Conservation (phyloP, 495 filamentous ascomycete species). For the Neurospora sp. region DNA sequence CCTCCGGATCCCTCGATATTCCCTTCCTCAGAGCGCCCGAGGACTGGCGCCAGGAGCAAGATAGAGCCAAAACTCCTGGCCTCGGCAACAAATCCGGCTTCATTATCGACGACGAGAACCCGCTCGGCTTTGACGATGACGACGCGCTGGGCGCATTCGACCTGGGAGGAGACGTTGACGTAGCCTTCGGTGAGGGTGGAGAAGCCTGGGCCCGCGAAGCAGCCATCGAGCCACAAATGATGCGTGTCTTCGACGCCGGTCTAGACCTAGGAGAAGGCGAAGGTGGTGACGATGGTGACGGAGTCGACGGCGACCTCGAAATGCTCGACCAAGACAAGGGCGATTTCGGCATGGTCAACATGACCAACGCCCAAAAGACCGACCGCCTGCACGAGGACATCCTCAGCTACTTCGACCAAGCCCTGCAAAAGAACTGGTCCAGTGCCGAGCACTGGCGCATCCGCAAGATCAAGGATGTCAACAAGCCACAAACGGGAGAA, state of each 20-base stretch:
- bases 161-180: slow-evolving; percentile 19
- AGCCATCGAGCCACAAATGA: slow-evolving; percentile 53
- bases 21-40: slow-evolving; percentile 87
- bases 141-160: slow-evolving; percentile 72
- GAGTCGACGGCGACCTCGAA: slow-evolving; percentile 35
- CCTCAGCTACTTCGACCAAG: slow-evolving; percentile 92
- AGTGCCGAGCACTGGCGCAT: slow-evolving; percentile 98
- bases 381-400: slow-evolving; percentile 79
- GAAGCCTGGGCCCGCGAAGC: slow-evolving; percentile 55
- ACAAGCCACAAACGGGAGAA: slow-evolving; percentile 41
- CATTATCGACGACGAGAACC: slow-evolving; percentile 75
- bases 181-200: not conserved
- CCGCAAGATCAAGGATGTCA: slow-evolving; percentile 76
- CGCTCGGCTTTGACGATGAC: slow-evolving; percentile 71
- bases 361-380: slow-evolving; percentile 50
- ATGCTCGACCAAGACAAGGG: slow-evolving; percentile 47
- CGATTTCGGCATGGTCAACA: slow-evolving; percentile 55
- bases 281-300: slow-evolving; percentile 50
- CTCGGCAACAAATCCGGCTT: slow-evolving; percentile 64
- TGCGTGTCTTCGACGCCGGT: slow-evolving; percentile 47
- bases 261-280: slow-evolving; percentile 41
- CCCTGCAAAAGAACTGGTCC: slow-evolving; percentile 94
- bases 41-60: slow-evolving; percentile 65
- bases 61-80: slow-evolving; percentile 41
- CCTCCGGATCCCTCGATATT: slow-evolving; percentile 74